Evolutionary conservation across 1,284 basidiomycete species (phyloP).

Genomic region (Pseudozyma thailandica): DNA sequence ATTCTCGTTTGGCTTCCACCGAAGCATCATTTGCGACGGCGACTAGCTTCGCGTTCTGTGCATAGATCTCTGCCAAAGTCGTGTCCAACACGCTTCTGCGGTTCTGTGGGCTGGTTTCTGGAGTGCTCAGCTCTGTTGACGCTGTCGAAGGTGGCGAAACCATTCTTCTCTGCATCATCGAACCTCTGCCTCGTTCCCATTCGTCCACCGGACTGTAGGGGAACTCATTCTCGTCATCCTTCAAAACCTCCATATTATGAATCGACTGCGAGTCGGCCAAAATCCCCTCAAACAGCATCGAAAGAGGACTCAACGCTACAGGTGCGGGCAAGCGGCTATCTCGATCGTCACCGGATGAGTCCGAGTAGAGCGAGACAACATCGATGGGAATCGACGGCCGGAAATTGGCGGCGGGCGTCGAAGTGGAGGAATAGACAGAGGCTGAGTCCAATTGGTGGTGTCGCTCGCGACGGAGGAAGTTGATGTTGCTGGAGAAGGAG

Average conservation of each 20-base stretch:
- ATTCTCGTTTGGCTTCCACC: too few relatives aligned
- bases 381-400: too few relatives aligned
- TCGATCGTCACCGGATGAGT: neutral
- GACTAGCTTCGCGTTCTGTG: neutral
- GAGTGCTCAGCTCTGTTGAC: neutral
- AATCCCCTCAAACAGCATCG: slow-evolving; percentile 38
- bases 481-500: neutral
- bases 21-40: too few relatives aligned
- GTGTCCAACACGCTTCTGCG: neutral
- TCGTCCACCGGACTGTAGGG: slow-evolving; percentile 3
- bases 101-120: neutral
- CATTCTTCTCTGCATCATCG: neutral
- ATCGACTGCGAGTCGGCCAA: slow-evolving; percentile 12
- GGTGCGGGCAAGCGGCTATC: too few relatives aligned
- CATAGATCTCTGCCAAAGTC: neutral
- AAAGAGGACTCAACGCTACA: slow-evolving; percentile 13
- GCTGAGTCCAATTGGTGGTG: too few relatives aligned
- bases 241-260: neutral
- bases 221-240: neutral
- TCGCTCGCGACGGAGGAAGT: neutral
- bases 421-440: too few relatives aligned
- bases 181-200: neutral
- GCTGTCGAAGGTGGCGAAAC: neutral
- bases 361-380: neutral
- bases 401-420: too few relatives aligned